phyloP scores from a whole-genome alignment of 177 flowering plant species.

The Vitis hybrid region DNA sequence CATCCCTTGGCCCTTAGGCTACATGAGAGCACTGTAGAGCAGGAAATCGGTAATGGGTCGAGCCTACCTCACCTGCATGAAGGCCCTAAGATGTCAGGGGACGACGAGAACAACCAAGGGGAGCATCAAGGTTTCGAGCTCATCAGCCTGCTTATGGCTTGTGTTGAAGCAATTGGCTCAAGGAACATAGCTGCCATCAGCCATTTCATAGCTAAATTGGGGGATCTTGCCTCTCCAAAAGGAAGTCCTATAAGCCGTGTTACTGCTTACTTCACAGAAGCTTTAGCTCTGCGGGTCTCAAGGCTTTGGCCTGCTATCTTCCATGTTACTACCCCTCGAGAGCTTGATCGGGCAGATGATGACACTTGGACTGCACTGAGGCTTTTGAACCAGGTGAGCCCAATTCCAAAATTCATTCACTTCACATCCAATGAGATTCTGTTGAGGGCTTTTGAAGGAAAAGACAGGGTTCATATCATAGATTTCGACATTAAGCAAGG shows the following conservation, averaged over 20 bases:
- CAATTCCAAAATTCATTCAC: constrained; percentile 65
- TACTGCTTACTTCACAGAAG: constrained; percentile 83
- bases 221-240: constrained; percentile 82
- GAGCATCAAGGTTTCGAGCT: constrained; percentile 77
- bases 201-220: constrained; percentile 63
- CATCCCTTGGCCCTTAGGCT: constrained; percentile 40
- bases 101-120: constrained; percentile 22
- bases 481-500: constrained; percentile 98
- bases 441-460: constrained; percentile 83
- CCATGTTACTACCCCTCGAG: constrained; percentile 59
- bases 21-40: constrained; percentile 35
- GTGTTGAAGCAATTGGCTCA: constrained; percentile 70
- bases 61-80: constrained; percentile 35
- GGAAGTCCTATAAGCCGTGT: constrained; percentile 69
- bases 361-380: constrained; percentile 55
- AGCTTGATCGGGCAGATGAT: constrained; percentile 55
- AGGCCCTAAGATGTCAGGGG: constrained; percentile 23
- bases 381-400: constrained; percentile 62
- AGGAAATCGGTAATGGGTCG: constrained; percentile 66
- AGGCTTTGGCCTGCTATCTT: constrained; percentile 87
- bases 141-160: constrained; percentile 60
- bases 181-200: constrained; percentile 57
- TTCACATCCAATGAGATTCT: constrained; percentile 68
- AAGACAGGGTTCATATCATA: constrained; percentile 84
- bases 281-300: constrained; percentile 64